These are phyloP conservation scores for Pichia sp. DNA, from an alignment of 1,139 yeast species.

Conservation along the genomic window DNA sequence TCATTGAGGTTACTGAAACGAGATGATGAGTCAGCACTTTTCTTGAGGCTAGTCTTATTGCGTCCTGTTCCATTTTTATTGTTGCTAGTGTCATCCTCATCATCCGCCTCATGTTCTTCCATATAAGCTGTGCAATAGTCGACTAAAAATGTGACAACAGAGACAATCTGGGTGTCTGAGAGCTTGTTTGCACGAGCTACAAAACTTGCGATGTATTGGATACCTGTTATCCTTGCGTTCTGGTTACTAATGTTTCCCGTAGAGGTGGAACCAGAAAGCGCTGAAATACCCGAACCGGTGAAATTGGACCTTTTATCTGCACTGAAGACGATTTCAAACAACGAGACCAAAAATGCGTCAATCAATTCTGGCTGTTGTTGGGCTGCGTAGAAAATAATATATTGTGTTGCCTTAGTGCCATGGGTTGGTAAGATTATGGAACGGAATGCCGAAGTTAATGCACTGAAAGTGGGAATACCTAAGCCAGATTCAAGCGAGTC, in stretches of 20 bases:
- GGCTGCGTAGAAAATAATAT: conserved; percentile 72
- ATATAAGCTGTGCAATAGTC: conserved; percentile 83
- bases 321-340: conserved; percentile 77
- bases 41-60: conserved; percentile 37
- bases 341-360: conserved; percentile 77
- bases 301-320: conserved; percentile 7
- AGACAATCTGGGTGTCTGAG: conserved; percentile 66
- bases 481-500: conserved; percentile 55
- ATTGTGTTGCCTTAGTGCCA: conserved; percentile 86
- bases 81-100: conserved; percentile 59
- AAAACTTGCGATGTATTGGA: conserved; percentile 89
- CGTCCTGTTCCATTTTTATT: conserved; percentile 45
- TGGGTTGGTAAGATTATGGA: conserved; percentile 87
- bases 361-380: conserved; percentile 79
- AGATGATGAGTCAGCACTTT: not conserved
- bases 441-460: conserved; percentile 71
- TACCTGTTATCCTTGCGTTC: conserved; percentile 77
- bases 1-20: conserved; percentile 1
- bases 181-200: conserved; percentile 82
- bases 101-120: conserved; percentile 74
- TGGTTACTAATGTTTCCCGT: conserved; percentile 7
- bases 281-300: not conserved
- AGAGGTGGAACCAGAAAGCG: not conserved
- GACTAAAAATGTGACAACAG: conserved; percentile 72
- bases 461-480: conserved; percentile 72